phyloP scores from a whole-genome alignment of 768 basidiomycete genomes.

The Mycena olivaceomarginata region DNA sequence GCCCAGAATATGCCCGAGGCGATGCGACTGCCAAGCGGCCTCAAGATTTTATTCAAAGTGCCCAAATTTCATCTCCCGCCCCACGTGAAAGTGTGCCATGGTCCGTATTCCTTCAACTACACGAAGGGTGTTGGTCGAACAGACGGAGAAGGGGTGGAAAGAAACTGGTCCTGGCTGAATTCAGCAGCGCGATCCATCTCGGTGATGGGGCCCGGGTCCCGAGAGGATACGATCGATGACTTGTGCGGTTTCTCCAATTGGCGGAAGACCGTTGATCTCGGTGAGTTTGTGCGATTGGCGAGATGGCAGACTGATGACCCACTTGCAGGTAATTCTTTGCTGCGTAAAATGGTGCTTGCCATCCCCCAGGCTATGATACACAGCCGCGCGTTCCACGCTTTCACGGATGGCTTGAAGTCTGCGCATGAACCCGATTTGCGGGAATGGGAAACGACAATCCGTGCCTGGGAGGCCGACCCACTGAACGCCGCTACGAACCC shows the following conservation, averaged over 20 bases:
- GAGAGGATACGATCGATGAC: conserved; percentile 51
- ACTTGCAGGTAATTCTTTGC: background rate
- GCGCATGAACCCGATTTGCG: background rate
- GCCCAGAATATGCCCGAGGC: background rate
- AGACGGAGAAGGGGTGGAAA: conserved; percentile 59
- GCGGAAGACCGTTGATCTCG: conserved; percentile 42
- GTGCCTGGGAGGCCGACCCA: background rate
- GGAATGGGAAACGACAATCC: background rate
- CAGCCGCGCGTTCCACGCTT: background rate
- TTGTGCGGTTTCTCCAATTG: conserved; percentile 47
- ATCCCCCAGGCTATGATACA: background rate
- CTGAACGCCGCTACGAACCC: background rate
- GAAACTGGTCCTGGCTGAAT: conserved; percentile 53
- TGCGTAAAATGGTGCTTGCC: background rate
- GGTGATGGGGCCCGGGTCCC: conserved; percentile 35
- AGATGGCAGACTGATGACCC: background rate
- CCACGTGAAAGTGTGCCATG: background rate
- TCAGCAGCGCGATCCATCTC: conserved; percentile 14
- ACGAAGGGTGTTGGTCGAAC: conserved; percentile 49
- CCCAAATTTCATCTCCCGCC: conserved; percentile 2
- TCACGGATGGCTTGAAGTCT: background rate
- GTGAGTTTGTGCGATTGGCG: background rate
- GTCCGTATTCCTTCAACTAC: conserved; percentile 53
- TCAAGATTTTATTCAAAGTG: background rate
- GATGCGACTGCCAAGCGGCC: background rate